Percentiles rank a stretch among this genome's conserved stretches.
Conservation (phyloP, 208 protist species). For the Trypanosoma caninum region DNA sequence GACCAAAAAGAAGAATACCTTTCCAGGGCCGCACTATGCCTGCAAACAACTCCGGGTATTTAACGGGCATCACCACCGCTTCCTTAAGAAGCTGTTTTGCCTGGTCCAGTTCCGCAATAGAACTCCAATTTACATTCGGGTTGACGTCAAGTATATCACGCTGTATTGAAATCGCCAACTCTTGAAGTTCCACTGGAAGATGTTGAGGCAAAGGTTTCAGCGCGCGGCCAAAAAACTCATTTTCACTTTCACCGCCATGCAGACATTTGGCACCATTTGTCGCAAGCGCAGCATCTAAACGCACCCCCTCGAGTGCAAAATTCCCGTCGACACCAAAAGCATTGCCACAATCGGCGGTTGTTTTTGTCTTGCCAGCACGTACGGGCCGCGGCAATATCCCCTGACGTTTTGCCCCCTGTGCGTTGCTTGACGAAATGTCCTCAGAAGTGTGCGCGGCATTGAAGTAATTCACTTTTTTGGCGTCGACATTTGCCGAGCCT, state of each 20-base stretch:
- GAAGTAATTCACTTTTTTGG: slow-evolving; percentile 15
- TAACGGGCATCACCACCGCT: slow-evolving; percentile 90
- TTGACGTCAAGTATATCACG: slow-evolving; percentile 89
- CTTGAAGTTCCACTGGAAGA: slow-evolving; percentile 64
- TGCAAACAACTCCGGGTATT: slow-evolving; percentile 88
- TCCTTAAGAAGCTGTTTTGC: slow-evolving; percentile 95
- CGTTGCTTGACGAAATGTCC: background rate
- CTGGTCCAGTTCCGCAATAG: slow-evolving; percentile 90
- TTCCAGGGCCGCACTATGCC: slow-evolving; percentile 95
- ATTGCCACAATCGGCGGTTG: background rate
- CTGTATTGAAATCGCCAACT: slow-evolving; percentile 74
- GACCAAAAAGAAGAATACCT: slow-evolving; percentile 95
- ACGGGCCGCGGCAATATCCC: too few relatives aligned
- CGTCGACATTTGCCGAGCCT: slow-evolving; percentile 30
- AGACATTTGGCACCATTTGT: background rate
- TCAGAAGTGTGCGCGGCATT: background rate
- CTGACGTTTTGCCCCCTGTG: slow-evolving; percentile 4
- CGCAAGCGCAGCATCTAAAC: slow-evolving; percentile 8
- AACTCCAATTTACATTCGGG: slow-evolving; percentile 81
- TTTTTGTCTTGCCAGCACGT: too few relatives aligned
- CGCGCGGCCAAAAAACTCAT: slow-evolving; percentile 44
- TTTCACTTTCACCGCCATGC: slow-evolving; percentile 11
- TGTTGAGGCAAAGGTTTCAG: slow-evolving; percentile 81
- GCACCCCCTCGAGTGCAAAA: slow-evolving; percentile 29
- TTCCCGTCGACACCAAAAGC: slow-evolving; percentile 16